Evolutionary conservation across 257 asterid genomes (phyloP).

Genomic region (Forsythia suspensa): DNA sequence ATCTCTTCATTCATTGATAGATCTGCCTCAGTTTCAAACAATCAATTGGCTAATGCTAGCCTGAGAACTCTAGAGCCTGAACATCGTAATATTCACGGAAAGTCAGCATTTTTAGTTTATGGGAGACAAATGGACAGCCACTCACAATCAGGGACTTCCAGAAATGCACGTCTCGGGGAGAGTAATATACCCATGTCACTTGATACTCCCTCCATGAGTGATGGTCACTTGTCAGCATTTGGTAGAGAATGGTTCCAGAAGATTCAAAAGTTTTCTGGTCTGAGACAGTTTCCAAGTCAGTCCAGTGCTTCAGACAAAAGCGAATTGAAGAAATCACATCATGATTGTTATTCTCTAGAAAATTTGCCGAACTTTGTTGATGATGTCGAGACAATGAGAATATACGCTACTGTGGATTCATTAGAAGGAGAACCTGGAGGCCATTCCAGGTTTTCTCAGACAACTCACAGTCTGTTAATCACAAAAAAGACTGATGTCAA

Average conservation of each 20-base stretch:
- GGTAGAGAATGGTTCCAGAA: slow-evolving; percentile 29
- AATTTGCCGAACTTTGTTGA: slow-evolving; percentile 36
- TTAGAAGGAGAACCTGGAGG: slow-evolving; percentile 17
- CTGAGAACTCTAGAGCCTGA: slow-evolving; percentile 28
- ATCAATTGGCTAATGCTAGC: slow-evolving; percentile 22
- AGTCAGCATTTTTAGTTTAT: slow-evolving; percentile 27
- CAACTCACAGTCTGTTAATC: slow-evolving; percentile 48
- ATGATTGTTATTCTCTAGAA: slow-evolving; percentile 27
- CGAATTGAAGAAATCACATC: slow-evolving; percentile 19
- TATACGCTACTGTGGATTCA: slow-evolving; percentile 45
- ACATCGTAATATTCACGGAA: slow-evolving; percentile 19
- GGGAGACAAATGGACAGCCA: slow-evolving; percentile 19
- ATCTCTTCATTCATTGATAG: slow-evolving; percentile 9
- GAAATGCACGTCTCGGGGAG: slow-evolving; percentile 24
- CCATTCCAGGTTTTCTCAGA: slow-evolving; percentile 52
- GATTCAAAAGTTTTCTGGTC: slow-evolving; percentile 24
- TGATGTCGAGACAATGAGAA: slow-evolving; percentile 46
- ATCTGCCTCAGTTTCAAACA: slow-evolving; percentile 24
- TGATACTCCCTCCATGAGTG: slow-evolving; percentile 29
- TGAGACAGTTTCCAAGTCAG: slow-evolving; percentile 16
- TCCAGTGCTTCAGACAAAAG: slow-evolving; percentile 23
- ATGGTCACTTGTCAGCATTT: slow-evolving; percentile 12
- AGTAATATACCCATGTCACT: slow-evolving; percentile 20
- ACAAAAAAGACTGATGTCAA: slow-evolving; percentile 41
- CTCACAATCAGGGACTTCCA: slow-evolving; percentile 13